These are phyloP conservation scores for Mycosphaerella sp. DNA, from an alignment of 2,329 filamentous ascomycete species.

Conservation along the genomic window DNA sequence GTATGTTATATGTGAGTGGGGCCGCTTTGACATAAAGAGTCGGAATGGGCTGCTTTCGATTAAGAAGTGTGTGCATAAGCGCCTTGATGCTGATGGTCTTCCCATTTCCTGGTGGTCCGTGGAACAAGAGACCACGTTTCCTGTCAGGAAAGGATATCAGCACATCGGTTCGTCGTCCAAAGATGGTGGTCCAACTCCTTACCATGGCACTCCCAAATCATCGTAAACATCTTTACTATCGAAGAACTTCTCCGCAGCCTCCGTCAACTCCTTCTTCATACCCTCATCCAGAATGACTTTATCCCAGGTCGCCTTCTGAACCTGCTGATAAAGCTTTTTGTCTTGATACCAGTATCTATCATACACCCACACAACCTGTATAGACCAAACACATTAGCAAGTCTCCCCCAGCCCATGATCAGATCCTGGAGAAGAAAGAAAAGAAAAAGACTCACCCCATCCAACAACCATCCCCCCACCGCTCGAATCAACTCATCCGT, in stretches of 20 bases:
- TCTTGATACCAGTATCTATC: slow-evolving; percentile 39
- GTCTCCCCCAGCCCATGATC: no score
- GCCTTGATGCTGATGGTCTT: slow-evolving; percentile 44
- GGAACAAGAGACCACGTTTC: slow-evolving; percentile 38
- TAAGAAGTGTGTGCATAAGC: slow-evolving; percentile 37
- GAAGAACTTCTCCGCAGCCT: slow-evolving; percentile 40
- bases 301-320: slow-evolving; percentile 41
- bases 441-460: slow-evolving; percentile 4
- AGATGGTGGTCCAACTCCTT: neutral
- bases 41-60: slow-evolving; percentile 34
- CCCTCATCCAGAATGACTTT: slow-evolving; percentile 44
- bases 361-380: slow-evolving; percentile 41
- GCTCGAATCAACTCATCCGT: slow-evolving; percentile 37
- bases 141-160: neutral
- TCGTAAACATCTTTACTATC: slow-evolving; percentile 37
- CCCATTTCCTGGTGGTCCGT: slow-evolving; percentile 35
- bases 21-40: slow-evolving; percentile 39
- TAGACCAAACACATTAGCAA: slow-evolving; percentile 1
- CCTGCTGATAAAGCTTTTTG: slow-evolving; percentile 36
- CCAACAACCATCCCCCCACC: slow-evolving; percentile 26
- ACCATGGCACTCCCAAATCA: slow-evolving; percentile 43
- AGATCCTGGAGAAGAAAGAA: slow-evolving; percentile 30
- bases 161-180: neutral
- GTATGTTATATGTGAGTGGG: slow-evolving; percentile 40
- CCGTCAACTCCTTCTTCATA: slow-evolving; percentile 41